Percentiles rank a stretch among this genome's conserved stretches.
Evolutionary conservation across 1,139 yeast genomes (phyloP).

Genomic region (Nakaseomyces kungkrabaensis): DNA sequence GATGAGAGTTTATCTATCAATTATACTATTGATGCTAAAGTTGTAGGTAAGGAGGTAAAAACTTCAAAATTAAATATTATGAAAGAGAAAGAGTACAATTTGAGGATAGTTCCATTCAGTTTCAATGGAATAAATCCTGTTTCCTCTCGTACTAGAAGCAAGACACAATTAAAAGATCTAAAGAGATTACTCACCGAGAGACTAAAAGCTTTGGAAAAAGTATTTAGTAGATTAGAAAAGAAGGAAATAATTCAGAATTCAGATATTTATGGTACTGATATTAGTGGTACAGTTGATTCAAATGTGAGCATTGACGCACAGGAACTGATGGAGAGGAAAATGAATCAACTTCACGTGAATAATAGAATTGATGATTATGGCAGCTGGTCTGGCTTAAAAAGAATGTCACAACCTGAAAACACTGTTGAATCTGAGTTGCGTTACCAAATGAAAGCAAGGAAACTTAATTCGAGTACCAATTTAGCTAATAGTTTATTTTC

Average conservation of each 20-base stretch:
- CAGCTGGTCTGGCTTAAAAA: constrained; percentile 5
- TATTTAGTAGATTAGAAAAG: constrained; percentile 13
- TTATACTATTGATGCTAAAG: constrained; percentile 25
- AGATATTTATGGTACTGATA: constrained; percentile 18
- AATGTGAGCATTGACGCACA: constrained; percentile 11
- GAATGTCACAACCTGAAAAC: background rate
- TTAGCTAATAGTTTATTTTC: constrained; percentile 14
- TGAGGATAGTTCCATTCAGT: constrained; percentile 32
- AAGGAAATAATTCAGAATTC: constrained; percentile 13
- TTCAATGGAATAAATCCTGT: constrained; percentile 14
- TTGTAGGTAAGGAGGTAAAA: constrained; percentile 20
- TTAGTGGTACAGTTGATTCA: constrained; percentile 16
- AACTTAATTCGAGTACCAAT: constrained; percentile 9
- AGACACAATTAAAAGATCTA: constrained; percentile 12
- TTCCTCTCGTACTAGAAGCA: background rate
- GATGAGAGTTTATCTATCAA: constrained; percentile 21
- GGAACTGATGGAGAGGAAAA: constrained; percentile 15
- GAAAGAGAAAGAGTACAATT: constrained; percentile 23
- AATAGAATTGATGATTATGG: constrained; percentile 9
- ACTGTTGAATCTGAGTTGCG: constrained; percentile 12
- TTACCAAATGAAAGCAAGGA: constrained; percentile 11
- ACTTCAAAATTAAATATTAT: constrained; percentile 17
- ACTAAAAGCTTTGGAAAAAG: constrained; percentile 13
- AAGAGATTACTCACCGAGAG: constrained; percentile 13
- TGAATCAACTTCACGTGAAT: constrained; percentile 15